Conservation (phyloP, 176 grass and related monocot species). For the Oryza coarctata region DNA sequence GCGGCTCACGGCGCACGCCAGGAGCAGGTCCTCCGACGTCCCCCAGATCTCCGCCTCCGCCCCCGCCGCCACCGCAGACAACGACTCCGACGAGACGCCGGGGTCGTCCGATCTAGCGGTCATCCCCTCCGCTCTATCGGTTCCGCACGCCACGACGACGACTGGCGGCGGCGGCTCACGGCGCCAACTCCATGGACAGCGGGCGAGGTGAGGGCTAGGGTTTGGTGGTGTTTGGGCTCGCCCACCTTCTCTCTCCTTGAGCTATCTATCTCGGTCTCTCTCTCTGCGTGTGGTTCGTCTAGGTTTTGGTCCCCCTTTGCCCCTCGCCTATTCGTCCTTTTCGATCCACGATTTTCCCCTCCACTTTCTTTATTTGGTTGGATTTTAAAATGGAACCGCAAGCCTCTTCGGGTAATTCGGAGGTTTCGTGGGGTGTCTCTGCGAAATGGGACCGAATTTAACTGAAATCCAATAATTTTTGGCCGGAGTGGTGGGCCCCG, state of each 20-base stretch:
- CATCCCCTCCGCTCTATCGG: slow-evolving; percentile 27
- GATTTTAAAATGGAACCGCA: slow-evolving; percentile 15
- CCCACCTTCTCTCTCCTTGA: slow-evolving; percentile 16
- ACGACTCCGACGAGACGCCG: slow-evolving; percentile 31
- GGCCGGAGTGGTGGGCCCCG: not conserved
- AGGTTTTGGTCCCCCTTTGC: slow-evolving; percentile 35
- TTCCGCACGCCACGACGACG: not conserved
- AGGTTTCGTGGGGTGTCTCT: not conserved
- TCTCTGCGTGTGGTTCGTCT: slow-evolving; percentile 48
- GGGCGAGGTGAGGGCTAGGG: slow-evolving; percentile 30
- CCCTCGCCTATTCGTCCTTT: slow-evolving; percentile 16
- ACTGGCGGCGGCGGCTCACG: slow-evolving; percentile 24
- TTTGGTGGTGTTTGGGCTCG: slow-evolving; percentile 50
- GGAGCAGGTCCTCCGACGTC: slow-evolving; percentile 83
- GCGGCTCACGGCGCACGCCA: slow-evolving; percentile 61
- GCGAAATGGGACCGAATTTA: slow-evolving; percentile 15
- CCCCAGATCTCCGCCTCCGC: slow-evolving; percentile 67
- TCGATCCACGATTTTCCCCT: slow-evolving; percentile 2
- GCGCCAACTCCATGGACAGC: slow-evolving; percentile 41
- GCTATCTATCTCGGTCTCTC: slow-evolving; percentile 19
- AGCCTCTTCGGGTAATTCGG: slow-evolving; percentile 10
- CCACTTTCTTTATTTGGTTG: slow-evolving; percentile 33
- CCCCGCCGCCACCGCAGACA: slow-evolving; percentile 12
- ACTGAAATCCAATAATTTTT: slow-evolving; percentile 6
- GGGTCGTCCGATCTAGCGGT: slow-evolving; percentile 72